Evolutionary conservation across 371 early-diverging fungal species (phyloP).

Genomic region (Funneliformis caledonium): DNA sequence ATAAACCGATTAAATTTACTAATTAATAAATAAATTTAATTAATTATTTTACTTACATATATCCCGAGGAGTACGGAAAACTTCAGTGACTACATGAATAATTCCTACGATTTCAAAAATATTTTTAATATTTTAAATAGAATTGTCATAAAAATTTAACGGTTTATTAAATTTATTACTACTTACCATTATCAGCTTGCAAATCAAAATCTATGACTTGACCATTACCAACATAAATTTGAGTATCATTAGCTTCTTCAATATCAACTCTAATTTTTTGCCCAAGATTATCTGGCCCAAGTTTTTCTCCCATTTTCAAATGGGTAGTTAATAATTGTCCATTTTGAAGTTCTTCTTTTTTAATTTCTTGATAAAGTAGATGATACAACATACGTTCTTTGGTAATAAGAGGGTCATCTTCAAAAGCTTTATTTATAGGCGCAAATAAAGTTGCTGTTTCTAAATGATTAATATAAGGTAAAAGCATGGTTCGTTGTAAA

Average conservation of each 20-base stretch:
- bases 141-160: not conserved
- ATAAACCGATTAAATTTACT: not conserved
- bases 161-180: not conserved
- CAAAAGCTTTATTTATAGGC: slow-evolving; percentile 24
- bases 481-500: slow-evolving; percentile 21
- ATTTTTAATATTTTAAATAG: not conserved
- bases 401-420: slow-evolving; percentile 1
- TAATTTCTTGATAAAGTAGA: slow-evolving; percentile 4
- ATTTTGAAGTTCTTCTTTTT: slow-evolving; percentile 1
- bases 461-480: slow-evolving; percentile 21
- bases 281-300: not conserved
- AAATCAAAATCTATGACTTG: slow-evolving; percentile 4
- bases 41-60: not conserved
- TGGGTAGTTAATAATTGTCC: slow-evolving; percentile 11
- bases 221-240: slow-evolving; percentile 20
- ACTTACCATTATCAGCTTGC: slow-evolving; percentile 22
- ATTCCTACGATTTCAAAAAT: slow-evolving; percentile 1
- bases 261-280: not conserved
- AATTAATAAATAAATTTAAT: not conserved
- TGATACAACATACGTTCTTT: slow-evolving; percentile 37
- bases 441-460: slow-evolving; percentile 30
- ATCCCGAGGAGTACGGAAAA: slow-evolving; percentile 19
- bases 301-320: not conserved
- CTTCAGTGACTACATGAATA: slow-evolving; percentile 5
- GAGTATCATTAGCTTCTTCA: not conserved